These are phyloP conservation scores for Solanum piurae DNA, from an alignment of 257 asterid species.

Conservation along the genomic window DNA sequence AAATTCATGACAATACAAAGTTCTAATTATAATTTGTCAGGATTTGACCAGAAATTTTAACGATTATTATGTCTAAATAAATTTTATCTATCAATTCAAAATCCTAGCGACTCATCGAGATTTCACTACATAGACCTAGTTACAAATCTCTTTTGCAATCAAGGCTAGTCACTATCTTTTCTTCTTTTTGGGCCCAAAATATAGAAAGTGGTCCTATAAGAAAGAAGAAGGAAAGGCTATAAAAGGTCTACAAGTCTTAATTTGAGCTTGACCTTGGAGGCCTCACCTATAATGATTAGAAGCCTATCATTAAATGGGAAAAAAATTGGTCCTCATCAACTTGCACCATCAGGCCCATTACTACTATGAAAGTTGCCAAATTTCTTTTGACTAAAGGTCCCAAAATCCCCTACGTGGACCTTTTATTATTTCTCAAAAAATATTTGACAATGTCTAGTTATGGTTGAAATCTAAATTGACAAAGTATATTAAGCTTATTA, in stretches of 20 bases:
- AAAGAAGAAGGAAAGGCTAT: neutral
- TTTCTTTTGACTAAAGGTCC: neutral
- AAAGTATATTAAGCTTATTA: neutral
- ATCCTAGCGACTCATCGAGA: neutral
- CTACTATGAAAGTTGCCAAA: neutral
- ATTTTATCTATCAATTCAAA: neutral
- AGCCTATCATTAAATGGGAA: neutral
- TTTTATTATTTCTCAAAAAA: neutral
- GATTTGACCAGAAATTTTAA: neutral
- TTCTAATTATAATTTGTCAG: neutral
- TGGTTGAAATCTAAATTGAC: neutral
- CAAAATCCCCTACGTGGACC: neutral
- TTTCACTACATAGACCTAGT: neutral
- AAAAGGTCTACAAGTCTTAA: neutral
- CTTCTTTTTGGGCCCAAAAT: neutral
- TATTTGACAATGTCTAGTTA: neutral
- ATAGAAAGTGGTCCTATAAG: slow-evolving; percentile 3
- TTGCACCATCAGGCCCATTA: neutral
- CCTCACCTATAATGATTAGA: neutral
- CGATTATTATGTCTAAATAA: neutral
- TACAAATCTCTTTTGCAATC: neutral
- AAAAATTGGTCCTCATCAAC: slow-evolving; percentile 6
- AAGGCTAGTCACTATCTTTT: neutral
- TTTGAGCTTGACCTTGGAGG: neutral
- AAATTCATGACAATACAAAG: neutral